A percentile compares a stretch with the other conserved stretches of the same genome.
These are phyloP conservation scores for Conticribra guillardii DNA, from an alignment of 108 stramenopile genomes.

Conservation along the genomic window DNA sequence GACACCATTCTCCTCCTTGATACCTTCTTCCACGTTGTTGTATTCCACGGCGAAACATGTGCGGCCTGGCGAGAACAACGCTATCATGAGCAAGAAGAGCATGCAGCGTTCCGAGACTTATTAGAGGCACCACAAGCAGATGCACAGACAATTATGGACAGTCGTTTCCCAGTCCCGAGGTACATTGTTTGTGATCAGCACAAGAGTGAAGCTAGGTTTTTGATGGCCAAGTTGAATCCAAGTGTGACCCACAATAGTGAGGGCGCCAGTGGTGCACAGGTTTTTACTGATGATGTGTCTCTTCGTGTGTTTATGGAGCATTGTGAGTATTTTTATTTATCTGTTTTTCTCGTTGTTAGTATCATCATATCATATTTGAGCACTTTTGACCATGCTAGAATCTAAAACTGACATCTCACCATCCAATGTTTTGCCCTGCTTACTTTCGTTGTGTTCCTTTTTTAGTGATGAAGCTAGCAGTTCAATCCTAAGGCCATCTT, in stretches of 20 bases:
- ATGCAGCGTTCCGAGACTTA: constrained; percentile 88
- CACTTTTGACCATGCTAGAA: background rate
- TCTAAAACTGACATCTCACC: constrained; percentile 1
- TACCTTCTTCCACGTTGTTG: constrained; percentile 99
- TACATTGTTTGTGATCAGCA: constrained; percentile 99
- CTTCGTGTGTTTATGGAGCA: constrained; percentile 99
- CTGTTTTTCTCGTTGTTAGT: background rate
- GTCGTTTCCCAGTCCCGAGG: constrained; percentile 96
- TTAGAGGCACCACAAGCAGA: constrained; percentile 96
- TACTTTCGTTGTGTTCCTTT: background rate
- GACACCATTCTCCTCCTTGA: constrained; percentile 98
- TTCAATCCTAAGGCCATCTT: constrained; percentile 49
- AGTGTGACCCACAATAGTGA: constrained; percentile 94
- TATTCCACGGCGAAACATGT: constrained; percentile 99
- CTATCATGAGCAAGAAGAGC: constrained; percentile 97
- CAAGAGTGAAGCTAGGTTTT: constrained; percentile 97
- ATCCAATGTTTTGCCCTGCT: constrained; percentile 1
- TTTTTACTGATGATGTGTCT: constrained; percentile 98
- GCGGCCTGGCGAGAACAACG: constrained; percentile 98
- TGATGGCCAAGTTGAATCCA: constrained; percentile 99
- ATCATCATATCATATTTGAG: background rate
- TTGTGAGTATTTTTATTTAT: constrained; percentile 34
- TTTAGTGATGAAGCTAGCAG: constrained; percentile 80
- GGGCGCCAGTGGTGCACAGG: constrained; percentile 81
- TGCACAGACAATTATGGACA: constrained; percentile 98